Base-by-base conservation (phyloP, 495 filamentous ascomycete genomes). In the Aspergillus funiculosus region DNA sequence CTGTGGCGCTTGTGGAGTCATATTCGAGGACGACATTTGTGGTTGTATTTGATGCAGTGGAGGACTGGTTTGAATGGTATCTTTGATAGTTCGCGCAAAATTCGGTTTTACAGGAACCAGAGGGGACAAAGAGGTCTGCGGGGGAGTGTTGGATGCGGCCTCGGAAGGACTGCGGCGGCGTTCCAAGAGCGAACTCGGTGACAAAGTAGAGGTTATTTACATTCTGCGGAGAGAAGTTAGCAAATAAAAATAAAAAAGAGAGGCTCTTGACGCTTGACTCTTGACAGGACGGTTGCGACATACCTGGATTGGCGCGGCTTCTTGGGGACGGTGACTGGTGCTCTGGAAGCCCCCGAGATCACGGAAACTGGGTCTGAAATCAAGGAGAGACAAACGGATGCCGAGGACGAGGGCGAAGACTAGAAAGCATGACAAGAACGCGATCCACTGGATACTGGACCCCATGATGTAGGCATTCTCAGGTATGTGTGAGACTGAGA, bases 151-250 rank as follows among this genome's bases (percentile, higher is more conserved):
- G 7, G 17, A 43, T 24, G 4, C 22, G 9, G 6, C 15, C 40
- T 22, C 40, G 40, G 17, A 43, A 24, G 15, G 15, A 10, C 28
- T 43, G 40, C 5, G 40, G 40, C 21, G 40, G 40, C 6, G 38
- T 40, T 18, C 24, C 38, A 17, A 40, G 10, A 6, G 24, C 27
- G 24, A 40, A 28, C n/a, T 40, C 24, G 21, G 36, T 24, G 10
- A 26, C 15, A 28, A 40, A 40, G 22, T 22, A 13, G 17, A 8
- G 22, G 14, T 27, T 27, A 15, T 18, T 21, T 14, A 14, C 11
- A 5, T 27, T 10, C 38, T 40, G 30, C 9, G 5, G 5, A 14
- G 5, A 15, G 15, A 17, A 34, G 30, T 15, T 34, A 5, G 30
- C 14, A 15, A 4, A n/a, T n/a, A n/a, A n/a, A n/a, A 34, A 13